These are phyloP conservation scores for Oidiodendron maius DNA, from an alignment of 495 filamentous ascomycete genomes.

Conservation along the genomic window DNA sequence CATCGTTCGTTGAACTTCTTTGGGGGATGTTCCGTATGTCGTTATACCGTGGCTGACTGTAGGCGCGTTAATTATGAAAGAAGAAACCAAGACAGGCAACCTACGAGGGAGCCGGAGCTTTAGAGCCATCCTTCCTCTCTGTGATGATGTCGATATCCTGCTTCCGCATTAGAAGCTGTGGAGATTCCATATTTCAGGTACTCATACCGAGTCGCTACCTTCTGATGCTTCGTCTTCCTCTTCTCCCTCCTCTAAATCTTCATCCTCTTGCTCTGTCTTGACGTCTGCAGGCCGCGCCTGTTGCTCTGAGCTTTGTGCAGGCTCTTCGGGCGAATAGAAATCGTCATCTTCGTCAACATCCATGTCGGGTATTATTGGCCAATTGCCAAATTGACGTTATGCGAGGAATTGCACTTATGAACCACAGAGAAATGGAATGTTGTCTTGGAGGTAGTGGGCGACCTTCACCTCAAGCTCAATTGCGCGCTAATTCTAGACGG, in stretches of 20 bases:
- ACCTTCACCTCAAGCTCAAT: no score
- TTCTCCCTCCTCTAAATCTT: conserved; percentile 64
- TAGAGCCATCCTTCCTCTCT: conserved; percentile 71
- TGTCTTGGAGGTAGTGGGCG: no score
- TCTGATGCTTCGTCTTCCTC: conserved; percentile 62
- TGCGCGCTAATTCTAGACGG: no score
- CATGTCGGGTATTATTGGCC: conserved; percentile 34
- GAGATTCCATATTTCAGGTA: not conserved
- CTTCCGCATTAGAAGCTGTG: conserved; percentile 15
- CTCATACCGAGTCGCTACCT: conserved; percentile 15
- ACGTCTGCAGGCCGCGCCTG: conserved; percentile 8
- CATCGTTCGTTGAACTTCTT: conserved; percentile 49
- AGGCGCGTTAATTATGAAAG: conserved; percentile 5
- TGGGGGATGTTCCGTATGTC: conserved; percentile 64
- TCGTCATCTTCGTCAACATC: conserved; percentile 68
- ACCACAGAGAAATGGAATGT: no score
- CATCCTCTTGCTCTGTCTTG: conserved; percentile 23
- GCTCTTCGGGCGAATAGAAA: conserved; percentile 52
- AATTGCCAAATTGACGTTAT: not conserved
- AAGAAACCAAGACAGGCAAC: not conserved
- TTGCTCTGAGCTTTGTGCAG: conserved; percentile 10
- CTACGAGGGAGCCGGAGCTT: conserved; percentile 60
- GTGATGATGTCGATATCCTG: conserved; percentile 96
- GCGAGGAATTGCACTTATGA: no score
- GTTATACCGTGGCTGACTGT: conserved; percentile 47